Percentiles rank a stretch among this genome's conserved stretches.
phyloP scores from a whole-genome alignment of 2,329 filamentous ascomycete species.

The Calycina marina region DNA sequence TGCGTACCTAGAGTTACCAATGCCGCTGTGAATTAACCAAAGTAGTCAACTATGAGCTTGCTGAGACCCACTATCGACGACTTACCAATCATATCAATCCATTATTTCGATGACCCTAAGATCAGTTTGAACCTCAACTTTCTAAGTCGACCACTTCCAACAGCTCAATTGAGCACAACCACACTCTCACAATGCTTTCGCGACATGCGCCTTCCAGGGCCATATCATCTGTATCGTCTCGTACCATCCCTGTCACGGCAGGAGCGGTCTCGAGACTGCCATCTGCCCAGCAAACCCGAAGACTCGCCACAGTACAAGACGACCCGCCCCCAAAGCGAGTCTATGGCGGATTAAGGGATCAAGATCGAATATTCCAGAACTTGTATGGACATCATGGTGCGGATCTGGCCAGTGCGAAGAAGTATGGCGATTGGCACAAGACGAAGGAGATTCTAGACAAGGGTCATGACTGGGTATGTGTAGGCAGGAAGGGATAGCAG shows the following conservation, averaged over 20 bases:
- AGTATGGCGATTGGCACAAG: conserved; percentile 98
- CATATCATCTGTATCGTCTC: conserved; percentile 18
- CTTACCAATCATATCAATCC: conserved; percentile 7
- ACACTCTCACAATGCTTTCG: conserved; percentile 22
- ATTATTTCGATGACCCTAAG: conserved; percentile 9
- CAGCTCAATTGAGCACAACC: conserved; percentile 23
- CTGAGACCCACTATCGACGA: no score
- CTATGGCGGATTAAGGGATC: conserved; percentile 82
- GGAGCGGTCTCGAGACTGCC: conserved; percentile 15
- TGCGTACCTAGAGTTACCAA: no score
- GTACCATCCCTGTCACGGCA: conserved; percentile 19
- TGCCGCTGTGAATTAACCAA: no score
- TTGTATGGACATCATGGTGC: conserved; percentile 86
- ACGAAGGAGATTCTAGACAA: conserved; percentile 97
- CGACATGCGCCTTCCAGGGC: conserved; percentile 23
- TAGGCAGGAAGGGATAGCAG: no score
- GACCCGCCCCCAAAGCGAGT: conserved; percentile 50
- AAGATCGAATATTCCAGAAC: conserved; percentile 99
- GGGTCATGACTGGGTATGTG: conserved; percentile 76
- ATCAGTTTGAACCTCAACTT: conserved; percentile 16
- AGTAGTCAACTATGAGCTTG: no score
- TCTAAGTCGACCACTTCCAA: conserved; percentile 5
- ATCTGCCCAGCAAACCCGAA: conserved; percentile 41
- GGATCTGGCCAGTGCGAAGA: conserved; percentile 86
- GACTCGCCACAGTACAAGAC: conserved; percentile 72